These are phyloP conservation scores for Linderniella brevidens DNA, from an alignment of 257 asterid genomes.

Conservation along the genomic window DNA sequence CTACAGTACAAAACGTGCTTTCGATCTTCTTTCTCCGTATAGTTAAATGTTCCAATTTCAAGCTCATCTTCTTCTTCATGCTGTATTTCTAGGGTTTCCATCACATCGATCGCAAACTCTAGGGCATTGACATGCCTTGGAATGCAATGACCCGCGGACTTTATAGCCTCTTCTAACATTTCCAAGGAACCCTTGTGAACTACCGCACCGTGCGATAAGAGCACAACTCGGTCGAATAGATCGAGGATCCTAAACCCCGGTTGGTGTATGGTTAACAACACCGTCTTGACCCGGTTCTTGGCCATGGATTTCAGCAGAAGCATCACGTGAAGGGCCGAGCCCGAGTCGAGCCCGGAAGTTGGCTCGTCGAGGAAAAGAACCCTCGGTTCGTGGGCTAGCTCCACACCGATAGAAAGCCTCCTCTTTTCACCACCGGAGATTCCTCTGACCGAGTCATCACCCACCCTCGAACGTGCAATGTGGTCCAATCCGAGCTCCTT, in stretches of 20 bases:
- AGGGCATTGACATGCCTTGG: slow-evolving; percentile 58
- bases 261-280: slow-evolving; percentile 62
- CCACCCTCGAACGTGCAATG: slow-evolving; percentile 27
- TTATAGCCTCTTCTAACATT: slow-evolving; percentile 35
- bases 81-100: slow-evolving; percentile 14
- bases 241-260: slow-evolving; percentile 69
- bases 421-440: slow-evolving; percentile 80
- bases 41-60: slow-evolving; percentile 10
- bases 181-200: slow-evolving; percentile 48
- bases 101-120: slow-evolving; percentile 54
- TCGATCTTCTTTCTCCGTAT: slow-evolving; percentile 4
- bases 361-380: slow-evolving; percentile 73
- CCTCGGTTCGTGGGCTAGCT: slow-evolving; percentile 57
- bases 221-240: slow-evolving; percentile 38
- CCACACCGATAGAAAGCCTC: slow-evolving; percentile 58
- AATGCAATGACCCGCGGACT: slow-evolving; percentile 27
- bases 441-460: slow-evolving; percentile 33
- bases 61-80: slow-evolving; percentile 13
- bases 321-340: slow-evolving; percentile 51
- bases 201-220: slow-evolving; percentile 37
- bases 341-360: slow-evolving; percentile 76
- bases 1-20: slow-evolving; percentile 17
- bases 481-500: slow-evolving; percentile 52
- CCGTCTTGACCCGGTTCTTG: slow-evolving; percentile 32
- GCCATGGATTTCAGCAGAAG: slow-evolving; percentile 45